Conservation (phyloP, 2,329 filamentous ascomycete genomes). For the Mycosphaerelloides madeirae region DNA sequence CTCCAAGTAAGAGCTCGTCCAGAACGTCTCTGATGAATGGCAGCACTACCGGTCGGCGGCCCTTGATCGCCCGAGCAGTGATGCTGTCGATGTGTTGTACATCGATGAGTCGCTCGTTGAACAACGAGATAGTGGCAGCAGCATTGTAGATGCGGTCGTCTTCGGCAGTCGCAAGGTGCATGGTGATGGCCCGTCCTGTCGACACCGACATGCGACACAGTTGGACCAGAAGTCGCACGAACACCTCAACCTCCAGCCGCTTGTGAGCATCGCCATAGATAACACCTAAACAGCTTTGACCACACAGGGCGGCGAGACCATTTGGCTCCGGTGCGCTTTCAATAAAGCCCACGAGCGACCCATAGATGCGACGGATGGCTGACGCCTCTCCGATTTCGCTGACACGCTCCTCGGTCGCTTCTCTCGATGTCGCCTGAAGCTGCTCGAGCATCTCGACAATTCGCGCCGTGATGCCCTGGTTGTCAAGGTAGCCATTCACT, state of each 20-base stretch:
- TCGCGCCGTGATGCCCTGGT: slow-evolving; percentile 49
- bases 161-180: slow-evolving; percentile 49
- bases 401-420: slow-evolving; percentile 54
- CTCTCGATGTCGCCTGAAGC: slow-evolving; percentile 53
- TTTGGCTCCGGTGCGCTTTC: slow-evolving; percentile 54
- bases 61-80: slow-evolving; percentile 66
- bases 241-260: slow-evolving; percentile 58
- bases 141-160: slow-evolving; percentile 61
- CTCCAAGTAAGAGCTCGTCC: slow-evolving; percentile 71
- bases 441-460: slow-evolving; percentile 53
- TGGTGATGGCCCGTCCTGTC: slow-evolving; percentile 51
- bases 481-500: slow-evolving; percentile 58
- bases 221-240: slow-evolving; percentile 57
- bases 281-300: slow-evolving; percentile 41
- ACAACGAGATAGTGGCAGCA: slow-evolving; percentile 55
- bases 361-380: slow-evolving; percentile 54
- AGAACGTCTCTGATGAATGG: slow-evolving; percentile 77
- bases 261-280: slow-evolving; percentile 53
- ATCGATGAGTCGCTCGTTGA: slow-evolving; percentile 57
- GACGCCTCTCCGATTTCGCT: slow-evolving; percentile 53
- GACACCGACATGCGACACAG: slow-evolving; percentile 58
- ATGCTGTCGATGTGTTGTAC: slow-evolving; percentile 57
- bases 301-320: slow-evolving; percentile 51
- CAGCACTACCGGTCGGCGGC: slow-evolving; percentile 66
- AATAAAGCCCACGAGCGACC: slow-evolving; percentile 52